Base-by-base conservation (phyloP, 1,284 basidiomycete genomes). In the Ustilago hordei region DNA sequence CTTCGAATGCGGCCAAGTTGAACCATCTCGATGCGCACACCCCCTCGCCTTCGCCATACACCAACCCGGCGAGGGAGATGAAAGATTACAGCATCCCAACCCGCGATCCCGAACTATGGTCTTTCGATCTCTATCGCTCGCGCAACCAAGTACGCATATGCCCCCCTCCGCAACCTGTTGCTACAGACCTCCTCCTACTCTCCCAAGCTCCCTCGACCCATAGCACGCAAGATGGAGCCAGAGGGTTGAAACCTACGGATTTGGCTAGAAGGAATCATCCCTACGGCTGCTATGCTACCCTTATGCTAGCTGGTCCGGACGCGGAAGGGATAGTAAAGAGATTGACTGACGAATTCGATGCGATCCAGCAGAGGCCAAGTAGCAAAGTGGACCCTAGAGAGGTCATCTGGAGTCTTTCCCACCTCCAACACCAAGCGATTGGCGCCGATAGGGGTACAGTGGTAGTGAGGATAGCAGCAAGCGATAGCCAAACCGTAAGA, bases 261-360 rank as follows among this genome's bases (percentile, higher is more conserved):
- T 88, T 94, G n/a, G 88, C 86, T 12, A 89, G 91, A 32, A 89
- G 89, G 50, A 88, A 95, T 66, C 87, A 87, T 7, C 93, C 93
- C 1, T 96, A 94, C 83, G 90, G 90, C 2, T 95, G 93, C 86
- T 95, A 95, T 83, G 94, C 93, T 17, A 94, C 90, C 60, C 87
- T 95, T 5, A 88, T 95, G 69, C 88, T 96, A 52, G 90, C 89
- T 72, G 94, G 94, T 1, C 90, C 91, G 0, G 86, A 88, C 59
- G 87, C 90, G 6, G 82, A 87, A 52, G 79, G 76, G 3, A 85
- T 91, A 4, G 87, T 92, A 28, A 60, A 82, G 1, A 82, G 86
- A 48, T 86, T 95, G 55, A 84, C 84, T 19, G 84, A 74, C 15
- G 86, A 88, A 71, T 93, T 92, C 77, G 86, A 87, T 52, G 75